phyloP scores from a whole-genome alignment of 2,329 filamentous ascomycete genomes.

The Alternaria postmessia region DNA sequence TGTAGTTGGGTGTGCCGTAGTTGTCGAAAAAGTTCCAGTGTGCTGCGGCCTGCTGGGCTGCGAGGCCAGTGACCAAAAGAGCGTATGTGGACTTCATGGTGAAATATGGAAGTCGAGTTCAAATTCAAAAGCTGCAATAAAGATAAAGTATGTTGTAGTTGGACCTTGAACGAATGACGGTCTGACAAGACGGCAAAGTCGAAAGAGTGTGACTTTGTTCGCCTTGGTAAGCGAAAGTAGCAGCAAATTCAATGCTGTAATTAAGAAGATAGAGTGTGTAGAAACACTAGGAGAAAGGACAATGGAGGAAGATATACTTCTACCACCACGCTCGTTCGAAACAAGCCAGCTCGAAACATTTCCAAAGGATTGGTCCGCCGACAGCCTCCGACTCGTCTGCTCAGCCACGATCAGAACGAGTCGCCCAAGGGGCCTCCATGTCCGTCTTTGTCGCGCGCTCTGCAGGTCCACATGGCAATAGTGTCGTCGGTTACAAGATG shows the following conservation, averaged over 20 bases:
- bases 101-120: conserved; percentile 31
- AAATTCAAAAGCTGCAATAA: conserved; percentile 33
- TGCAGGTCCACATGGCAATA: conserved; percentile 28
- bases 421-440: conserved; percentile 26
- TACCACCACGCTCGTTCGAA: conserved; percentile 31
- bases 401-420: conserved; percentile 35
- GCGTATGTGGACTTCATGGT: conserved; percentile 55
- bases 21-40: conserved; percentile 61
- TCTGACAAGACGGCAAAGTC: conserved; percentile 14
- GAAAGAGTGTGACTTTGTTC: conserved; percentile 44
- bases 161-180: conserved; percentile 34
- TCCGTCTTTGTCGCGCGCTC: conserved; percentile 44
- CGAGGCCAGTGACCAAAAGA: conserved; percentile 58
- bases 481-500: conserved; percentile 24
- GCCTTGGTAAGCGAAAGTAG: conserved; percentile 29
- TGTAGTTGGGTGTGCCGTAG: conserved; percentile 75
- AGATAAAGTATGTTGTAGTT: conserved; percentile 18
- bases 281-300: conserved; percentile 22
- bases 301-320: conserved; percentile 38
- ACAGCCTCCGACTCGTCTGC: conserved; percentile 23
- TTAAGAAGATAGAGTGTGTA: conserved; percentile 27
- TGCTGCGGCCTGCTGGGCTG: conserved; percentile 55
- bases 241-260: conserved; percentile 19
- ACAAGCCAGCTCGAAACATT: conserved; percentile 36
- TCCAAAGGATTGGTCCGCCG: conserved; percentile 24